Evolutionary conservation across 192 early-diverging fungal genomes (phyloP).

Genomic region (Diversispora eburnea): DNA sequence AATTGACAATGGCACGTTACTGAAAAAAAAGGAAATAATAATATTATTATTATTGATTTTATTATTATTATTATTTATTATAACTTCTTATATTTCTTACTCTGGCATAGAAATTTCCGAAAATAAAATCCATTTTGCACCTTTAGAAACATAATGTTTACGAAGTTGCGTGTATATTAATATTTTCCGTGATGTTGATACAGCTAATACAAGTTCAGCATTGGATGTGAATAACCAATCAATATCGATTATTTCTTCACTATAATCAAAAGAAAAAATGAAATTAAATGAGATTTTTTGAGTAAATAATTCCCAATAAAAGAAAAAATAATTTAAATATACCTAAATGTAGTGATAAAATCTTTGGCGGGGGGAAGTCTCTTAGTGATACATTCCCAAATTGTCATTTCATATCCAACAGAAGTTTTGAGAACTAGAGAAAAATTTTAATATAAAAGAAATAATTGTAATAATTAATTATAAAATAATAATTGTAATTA

Average conservation of each 20-base stretch:
- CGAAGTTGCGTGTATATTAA: constrained; percentile 62
- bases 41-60: neutral
- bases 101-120: constrained; percentile 48
- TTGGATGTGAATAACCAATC: constrained; percentile 76
- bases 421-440: constrained; percentile 7
- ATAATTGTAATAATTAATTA: too few species aligned
- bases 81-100: neutral
- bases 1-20: constrained; percentile 35
- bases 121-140: constrained; percentile 50
- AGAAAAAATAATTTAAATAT: neutral
- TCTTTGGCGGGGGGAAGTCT: constrained; percentile 43
- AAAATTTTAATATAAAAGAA: neutral
- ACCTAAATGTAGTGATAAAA: constrained; percentile 43
- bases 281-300: neutral
- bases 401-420: constrained; percentile 31
- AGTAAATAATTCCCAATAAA: neutral
- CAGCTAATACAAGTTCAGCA: constrained; percentile 67
- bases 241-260: constrained; percentile 51
- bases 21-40: neutral
- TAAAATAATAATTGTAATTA: too few species aligned
- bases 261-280: constrained; percentile 26
- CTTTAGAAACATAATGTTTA: constrained; percentile 33
- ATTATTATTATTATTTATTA: neutral
- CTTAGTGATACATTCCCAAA: constrained; percentile 45
- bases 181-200: constrained; percentile 51